Base-by-base conservation (phyloP, 768 basidiomycete species). In the Antrodiella citrinella region DNA sequence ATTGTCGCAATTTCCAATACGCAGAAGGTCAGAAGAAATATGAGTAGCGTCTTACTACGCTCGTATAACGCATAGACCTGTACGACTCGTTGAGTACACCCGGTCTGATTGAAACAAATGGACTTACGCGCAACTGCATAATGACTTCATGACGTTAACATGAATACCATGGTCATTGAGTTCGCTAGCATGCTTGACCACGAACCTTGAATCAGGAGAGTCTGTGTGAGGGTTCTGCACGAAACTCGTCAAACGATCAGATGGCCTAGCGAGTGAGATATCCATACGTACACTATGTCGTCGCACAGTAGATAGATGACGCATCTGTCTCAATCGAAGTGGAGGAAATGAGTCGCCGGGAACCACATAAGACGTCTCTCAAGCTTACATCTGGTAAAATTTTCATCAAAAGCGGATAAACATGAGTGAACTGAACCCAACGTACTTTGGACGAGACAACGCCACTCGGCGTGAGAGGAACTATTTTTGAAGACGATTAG, bases 31-130 rank as follows among this genome's bases (percentile, higher is more conserved):
- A 51, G 13, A 3, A 57, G 41, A 12, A 53, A 30, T 4, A 51
- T n/a, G 10, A 57, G 47, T 4, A 57, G 43, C 21, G 12, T 30
- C 5, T 45, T 49, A 24, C 46, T 57, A 1, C 53, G 45, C 12
- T 51, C 44, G 30, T 57, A 57, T 10, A 57, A 30, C 1, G 56
- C 56, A 30, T 54, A 57, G 4, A 57, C 52, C 56, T 57, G 3
- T 2, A 48, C 4, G 4, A 15, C 20, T 20, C 25, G 15, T 44
- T 15, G 30, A 20, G 10, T 13, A 24, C n/a, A n/a, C n/a, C n/a
- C n/a, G n/a, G n/a, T n/a, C n/a, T n/a, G n/a, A n/a, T n/a, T 22
- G 41, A 22, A 22, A 43, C 18, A 21, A 3, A n/a, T 20, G 23
- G 4, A 44, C 54, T 26, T 30, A 56, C 54, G 12, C 54, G 48